Evolutionary conservation across 495 filamentous ascomycete species (phyloP), one percentile per base, ranked within the genome.

Genomic region (Chaetomium tenue): DNA sequence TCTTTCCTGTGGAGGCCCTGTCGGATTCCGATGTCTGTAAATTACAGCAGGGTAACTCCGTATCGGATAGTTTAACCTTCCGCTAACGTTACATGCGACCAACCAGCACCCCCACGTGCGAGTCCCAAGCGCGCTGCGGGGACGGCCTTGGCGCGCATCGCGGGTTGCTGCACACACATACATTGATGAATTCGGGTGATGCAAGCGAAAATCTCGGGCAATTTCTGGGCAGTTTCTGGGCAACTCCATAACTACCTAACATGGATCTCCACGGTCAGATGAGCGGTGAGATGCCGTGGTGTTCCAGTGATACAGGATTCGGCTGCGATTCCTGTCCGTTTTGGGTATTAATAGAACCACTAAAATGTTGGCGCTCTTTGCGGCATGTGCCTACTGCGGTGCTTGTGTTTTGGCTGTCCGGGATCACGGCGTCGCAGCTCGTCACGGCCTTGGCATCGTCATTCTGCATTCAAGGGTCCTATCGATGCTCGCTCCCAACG

Each of bases 371-470:
- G 40, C 40, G n/a, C n/a, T n/a, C n/a, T n/a, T 6, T 30, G 28
- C 28, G 9, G 40, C 40, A 44, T 44, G 40, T 18, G 46, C 46
- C 46, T 40, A 8, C 13, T 25, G 55, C 15, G 2, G 28, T 30
- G 28, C 28, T 30, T 30, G 28, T 30, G 33, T 37, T 37, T 6
- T 37, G 33, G 33, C 33, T 37, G 5, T 8, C 20, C 22, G 56
- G 37, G 8, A 25, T 12, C 3, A 48, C 25, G 42, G 42, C 42
- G 26, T 28, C 37, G 30, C n/a, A 8, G 25, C 46, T 18, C 11
- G 60, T 55, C 51, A 63, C 23, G 50, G 51, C 30, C 53, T 40
- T 39, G 53, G n/a, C 28, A 40, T 54, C 61, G 61, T 63, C 61
- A 63, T 57, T 57, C 52, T 63, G 52, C 61, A 63, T 63, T 33